phyloP scores from a whole-genome alignment of 495 filamentous ascomycete species.

The Hyaloscypha hepaticicola region DNA sequence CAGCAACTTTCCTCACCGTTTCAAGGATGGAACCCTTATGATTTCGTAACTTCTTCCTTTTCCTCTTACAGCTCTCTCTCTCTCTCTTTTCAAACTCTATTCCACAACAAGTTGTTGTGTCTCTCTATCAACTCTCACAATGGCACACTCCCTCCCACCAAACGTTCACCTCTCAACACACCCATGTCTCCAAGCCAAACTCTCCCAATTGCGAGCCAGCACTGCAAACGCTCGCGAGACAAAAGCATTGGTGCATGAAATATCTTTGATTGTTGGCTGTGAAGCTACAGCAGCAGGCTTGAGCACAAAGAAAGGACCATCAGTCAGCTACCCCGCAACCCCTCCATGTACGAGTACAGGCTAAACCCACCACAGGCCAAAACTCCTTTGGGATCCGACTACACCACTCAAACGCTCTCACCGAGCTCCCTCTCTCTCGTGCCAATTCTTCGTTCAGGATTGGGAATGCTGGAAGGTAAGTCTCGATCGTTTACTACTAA shows the following conservation, averaged over 20 bases:
- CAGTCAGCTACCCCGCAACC: conserved; percentile 35
- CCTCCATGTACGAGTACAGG: conserved; percentile 11
- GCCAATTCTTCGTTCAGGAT: conserved; percentile 84
- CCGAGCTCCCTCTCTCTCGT: conserved; percentile 76
- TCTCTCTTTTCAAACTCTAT: no score
- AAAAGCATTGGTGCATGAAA: conserved; percentile 79
- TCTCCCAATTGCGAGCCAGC: conserved; percentile 80
- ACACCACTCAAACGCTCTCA: conserved; percentile 54
- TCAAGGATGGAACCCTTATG: not conserved
- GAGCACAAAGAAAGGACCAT: conserved; percentile 43
- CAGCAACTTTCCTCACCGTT: not conserved
- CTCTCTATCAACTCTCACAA: conserved; percentile 14
- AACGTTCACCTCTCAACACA: conserved; percentile 85
- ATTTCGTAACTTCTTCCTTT: not conserved
- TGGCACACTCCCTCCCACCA: conserved; percentile 48
- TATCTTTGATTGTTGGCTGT: conserved; percentile 75
- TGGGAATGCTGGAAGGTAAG: conserved; percentile 83
- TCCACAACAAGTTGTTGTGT: not conserved
- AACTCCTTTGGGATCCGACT: conserved; percentile 73
- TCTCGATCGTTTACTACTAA: not conserved
- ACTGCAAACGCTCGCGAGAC: conserved; percentile 70
- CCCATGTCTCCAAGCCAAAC: conserved; percentile 83
- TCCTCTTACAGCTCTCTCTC: not conserved
- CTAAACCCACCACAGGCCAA: conserved; percentile 49
- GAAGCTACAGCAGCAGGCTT: conserved; percentile 75